A percentile compares a stretch with the other conserved stretches of the same genome.
Conservation (phyloP, 208 protist species). For the Zelonia costaricensis region DNA sequence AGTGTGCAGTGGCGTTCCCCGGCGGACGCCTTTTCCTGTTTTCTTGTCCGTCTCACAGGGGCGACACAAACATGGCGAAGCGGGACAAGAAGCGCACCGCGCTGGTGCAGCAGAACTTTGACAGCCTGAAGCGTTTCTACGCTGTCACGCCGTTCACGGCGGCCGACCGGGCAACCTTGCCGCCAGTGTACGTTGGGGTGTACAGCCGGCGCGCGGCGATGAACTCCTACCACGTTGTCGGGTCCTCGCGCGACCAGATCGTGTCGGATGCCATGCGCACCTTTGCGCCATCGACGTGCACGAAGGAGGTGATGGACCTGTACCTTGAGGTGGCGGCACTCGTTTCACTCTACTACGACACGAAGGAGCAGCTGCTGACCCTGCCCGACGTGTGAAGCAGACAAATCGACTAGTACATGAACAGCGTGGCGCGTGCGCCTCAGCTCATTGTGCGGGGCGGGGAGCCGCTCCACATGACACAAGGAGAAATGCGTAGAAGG, state of each 20-base stretch:
- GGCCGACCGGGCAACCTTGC: slow-evolving; percentile 46
- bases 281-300: slow-evolving; percentile 58
- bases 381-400: slow-evolving; percentile 38
- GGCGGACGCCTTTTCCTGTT: no score
- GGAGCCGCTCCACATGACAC: no score
- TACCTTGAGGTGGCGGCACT: slow-evolving; percentile 75
- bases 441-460: no score
- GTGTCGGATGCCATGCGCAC: slow-evolving; percentile 81
- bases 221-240: slow-evolving; percentile 64
- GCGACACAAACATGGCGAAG: slow-evolving; percentile 27
- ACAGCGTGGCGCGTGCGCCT: no score
- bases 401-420: no score
- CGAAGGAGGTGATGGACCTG: slow-evolving; percentile 62
- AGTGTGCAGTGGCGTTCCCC: no score
- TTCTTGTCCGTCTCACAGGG: no score
- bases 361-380: slow-evolving; percentile 53
- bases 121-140: slow-evolving; percentile 80
- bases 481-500: no score
- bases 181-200: slow-evolving; percentile 52
- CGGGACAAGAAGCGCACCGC: slow-evolving; percentile 32
- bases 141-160: slow-evolving; percentile 45
- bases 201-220: slow-evolving; percentile 76
- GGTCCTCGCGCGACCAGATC: slow-evolving; percentile 62
- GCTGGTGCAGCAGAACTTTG: slow-evolving; percentile 67
- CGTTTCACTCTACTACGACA: slow-evolving; percentile 83